Evolutionary conservation across 192 early-diverging fungal genomes (phyloP).

Genomic region (Entophlyctis luteolus): DNA sequence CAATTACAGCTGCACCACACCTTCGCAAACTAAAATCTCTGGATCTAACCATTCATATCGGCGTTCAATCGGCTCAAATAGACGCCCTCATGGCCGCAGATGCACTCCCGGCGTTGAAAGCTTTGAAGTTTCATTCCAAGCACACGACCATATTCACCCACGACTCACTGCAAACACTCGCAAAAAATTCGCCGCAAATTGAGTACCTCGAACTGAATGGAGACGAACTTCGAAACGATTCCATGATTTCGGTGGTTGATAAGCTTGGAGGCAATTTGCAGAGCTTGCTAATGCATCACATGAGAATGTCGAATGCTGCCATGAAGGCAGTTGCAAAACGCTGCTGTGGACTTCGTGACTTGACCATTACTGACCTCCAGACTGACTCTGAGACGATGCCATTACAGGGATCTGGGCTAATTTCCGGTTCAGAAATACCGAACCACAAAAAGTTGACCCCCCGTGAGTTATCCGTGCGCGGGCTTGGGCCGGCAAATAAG

Average conservation of each 20-base stretch:
- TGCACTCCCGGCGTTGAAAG: conserved; percentile 28
- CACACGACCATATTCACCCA: conserved; percentile 47
- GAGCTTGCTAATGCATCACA: conserved; percentile 40
- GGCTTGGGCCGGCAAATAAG: conserved; percentile 28
- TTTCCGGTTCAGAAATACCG: background rate
- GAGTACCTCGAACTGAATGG: conserved; percentile 50
- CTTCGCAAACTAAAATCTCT: conserved; percentile 32
- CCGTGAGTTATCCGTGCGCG: background rate
- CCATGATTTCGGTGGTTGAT: conserved; percentile 20
- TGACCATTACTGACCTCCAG: conserved; percentile 43
- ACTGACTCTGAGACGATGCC: background rate
- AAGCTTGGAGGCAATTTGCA: conserved; percentile 27
- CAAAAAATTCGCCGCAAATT: conserved; percentile 9
- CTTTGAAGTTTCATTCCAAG: conserved; percentile 46
- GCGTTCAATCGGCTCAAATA: conserved; percentile 35
- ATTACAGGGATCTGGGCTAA: background rate
- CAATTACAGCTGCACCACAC: conserved; percentile 7
- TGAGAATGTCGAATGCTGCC: conserved; percentile 24
- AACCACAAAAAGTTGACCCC: background rate
- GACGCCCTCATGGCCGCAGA: conserved; percentile 16
- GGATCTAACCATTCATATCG: conserved; percentile 47
- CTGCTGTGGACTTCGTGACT: conserved; percentile 25
- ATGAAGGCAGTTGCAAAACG: conserved; percentile 15
- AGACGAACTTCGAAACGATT: conserved; percentile 25
- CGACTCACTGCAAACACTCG: conserved; percentile 15